These are phyloP conservation scores for Stephania yunnanensis DNA, from an alignment of 164 flowering plant species.

Conservation along the genomic window DNA sequence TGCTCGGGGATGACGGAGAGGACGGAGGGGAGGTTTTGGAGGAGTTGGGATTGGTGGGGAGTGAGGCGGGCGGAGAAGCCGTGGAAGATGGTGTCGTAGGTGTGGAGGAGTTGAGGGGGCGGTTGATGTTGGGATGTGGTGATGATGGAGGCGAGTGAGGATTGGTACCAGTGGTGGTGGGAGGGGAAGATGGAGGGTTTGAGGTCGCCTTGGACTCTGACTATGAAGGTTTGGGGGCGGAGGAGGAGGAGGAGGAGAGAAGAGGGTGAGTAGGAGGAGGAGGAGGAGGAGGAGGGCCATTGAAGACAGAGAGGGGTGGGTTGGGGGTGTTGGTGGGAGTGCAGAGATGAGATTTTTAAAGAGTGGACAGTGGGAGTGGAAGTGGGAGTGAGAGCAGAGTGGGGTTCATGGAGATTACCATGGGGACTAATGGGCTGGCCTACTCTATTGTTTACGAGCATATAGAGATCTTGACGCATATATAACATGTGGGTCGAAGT, in stretches of 20 bases:
- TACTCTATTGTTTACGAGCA: too few species aligned
- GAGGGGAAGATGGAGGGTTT: conserved; percentile 88
- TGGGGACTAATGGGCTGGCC: too few species aligned
- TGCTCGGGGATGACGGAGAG: conserved; percentile 68
- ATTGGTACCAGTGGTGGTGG: conserved; percentile 75
- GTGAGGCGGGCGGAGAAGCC: conserved; percentile 80
- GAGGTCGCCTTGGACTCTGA: conserved; percentile 46
- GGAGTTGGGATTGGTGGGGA: conserved; percentile 31
- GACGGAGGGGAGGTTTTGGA: conserved; percentile 34
- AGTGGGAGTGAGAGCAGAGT: neutral
- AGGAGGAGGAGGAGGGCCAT: neutral
- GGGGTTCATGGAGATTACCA: too few species aligned
- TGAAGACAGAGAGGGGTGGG: neutral
- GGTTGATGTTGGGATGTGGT: neutral
- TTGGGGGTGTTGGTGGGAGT: neutral
- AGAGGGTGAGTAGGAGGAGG: neutral
- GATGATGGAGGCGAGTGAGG: conserved; percentile 44
- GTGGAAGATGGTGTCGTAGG: conserved; percentile 64
- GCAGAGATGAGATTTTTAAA: neutral
- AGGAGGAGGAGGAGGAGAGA: neutral
- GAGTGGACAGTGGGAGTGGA: neutral
- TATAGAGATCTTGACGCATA: too few species aligned
- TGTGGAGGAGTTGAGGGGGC: conserved; percentile 39
- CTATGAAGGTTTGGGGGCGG: conserved; percentile 37
- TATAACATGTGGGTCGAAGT: too few species aligned